phyloP scores from a whole-genome alignment of 345 rosid genomes.

The Corymbia maculata region DNA sequence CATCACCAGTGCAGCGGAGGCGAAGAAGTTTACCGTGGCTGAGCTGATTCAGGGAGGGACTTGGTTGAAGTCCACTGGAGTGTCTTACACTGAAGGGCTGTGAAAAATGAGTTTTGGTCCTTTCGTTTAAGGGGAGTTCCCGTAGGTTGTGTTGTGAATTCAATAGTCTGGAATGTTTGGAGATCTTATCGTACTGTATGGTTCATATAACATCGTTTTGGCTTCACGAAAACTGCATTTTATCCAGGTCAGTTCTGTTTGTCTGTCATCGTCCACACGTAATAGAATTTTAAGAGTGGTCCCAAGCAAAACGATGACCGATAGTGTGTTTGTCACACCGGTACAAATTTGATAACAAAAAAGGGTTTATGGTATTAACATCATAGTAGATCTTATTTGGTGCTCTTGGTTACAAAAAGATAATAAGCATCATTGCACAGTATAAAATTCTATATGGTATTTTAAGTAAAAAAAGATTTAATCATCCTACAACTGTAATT shows the following conservation, averaged over 20 bases:
- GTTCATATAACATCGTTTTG: not conserved
- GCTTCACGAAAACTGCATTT: not conserved
- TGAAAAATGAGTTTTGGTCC: not conserved
- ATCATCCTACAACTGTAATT: not conserved
- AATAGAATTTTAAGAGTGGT: not conserved
- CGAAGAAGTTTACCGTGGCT: not conserved
- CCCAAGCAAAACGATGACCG: not conserved
- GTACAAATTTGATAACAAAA: not conserved
- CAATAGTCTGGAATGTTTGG: not conserved
- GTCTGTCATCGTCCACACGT: not conserved
- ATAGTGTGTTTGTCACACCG: not conserved
- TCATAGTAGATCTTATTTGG: not conserved
- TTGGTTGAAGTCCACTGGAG: not conserved
- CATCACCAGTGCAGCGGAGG: not conserved
- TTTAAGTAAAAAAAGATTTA: not conserved
- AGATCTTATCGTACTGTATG: not conserved
- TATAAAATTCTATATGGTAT: too few species aligned
- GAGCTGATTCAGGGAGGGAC: not conserved
- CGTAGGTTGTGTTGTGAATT: not conserved
- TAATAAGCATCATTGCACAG: not conserved
- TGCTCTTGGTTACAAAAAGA: not conserved
- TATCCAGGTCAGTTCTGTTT: not conserved
- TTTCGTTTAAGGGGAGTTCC: not conserved
- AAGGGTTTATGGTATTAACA: not conserved
- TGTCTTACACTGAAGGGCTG: conserved; percentile 39